phyloP scores from a whole-genome alignment of 2,329 filamentous ascomycete species.

The Stemphylium lycopersici region DNA sequence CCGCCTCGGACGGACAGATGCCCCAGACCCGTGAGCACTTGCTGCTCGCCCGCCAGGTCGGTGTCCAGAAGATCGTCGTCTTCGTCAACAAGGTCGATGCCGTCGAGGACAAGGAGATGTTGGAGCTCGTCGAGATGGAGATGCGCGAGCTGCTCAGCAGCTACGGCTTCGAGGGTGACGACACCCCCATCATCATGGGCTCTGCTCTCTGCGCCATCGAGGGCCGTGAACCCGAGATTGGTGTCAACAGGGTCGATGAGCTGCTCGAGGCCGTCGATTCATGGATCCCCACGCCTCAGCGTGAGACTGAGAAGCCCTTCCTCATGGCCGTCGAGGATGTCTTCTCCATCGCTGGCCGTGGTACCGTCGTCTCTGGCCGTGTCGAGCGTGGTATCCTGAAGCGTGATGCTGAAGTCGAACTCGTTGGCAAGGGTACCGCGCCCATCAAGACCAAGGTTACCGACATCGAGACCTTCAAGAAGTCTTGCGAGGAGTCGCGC shows the following conservation, averaged over 20 bases:
- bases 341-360: conserved; percentile 73
- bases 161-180: conserved; percentile 97
- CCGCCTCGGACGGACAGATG: conserved; percentile 98
- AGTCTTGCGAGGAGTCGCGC: conserved; percentile 94
- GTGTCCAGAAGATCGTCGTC: conserved; percentile 96
- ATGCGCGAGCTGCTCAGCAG: conserved; percentile 94
- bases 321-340: conserved; percentile 90
- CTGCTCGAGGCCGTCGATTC: conserved; percentile 86
- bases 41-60: conserved; percentile 95
- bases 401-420: conserved; percentile 92
- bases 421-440: conserved; percentile 81
- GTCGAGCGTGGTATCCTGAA: conserved; percentile 95
- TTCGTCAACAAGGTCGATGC: conserved; percentile 99
- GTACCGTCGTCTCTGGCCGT: conserved; percentile 95
- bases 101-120: conserved; percentile 97
- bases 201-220: conserved; percentile 96
- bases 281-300: conserved; percentile 95
- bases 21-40: conserved; percentile 98
- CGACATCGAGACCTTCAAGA: conserved; percentile 99
- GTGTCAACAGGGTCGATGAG: conserved; percentile 85
- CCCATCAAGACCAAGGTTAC: conserved; percentile 99
- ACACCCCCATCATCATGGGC: conserved; percentile 95
- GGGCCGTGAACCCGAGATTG: conserved; percentile 84
- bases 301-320: conserved; percentile 97
- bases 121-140: conserved; percentile 99